Percentiles rank a stretch among this genome's conserved stretches.
phyloP scores from a whole-genome alignment of 495 filamentous ascomycete species.

The Daldinia bambusicola region DNA sequence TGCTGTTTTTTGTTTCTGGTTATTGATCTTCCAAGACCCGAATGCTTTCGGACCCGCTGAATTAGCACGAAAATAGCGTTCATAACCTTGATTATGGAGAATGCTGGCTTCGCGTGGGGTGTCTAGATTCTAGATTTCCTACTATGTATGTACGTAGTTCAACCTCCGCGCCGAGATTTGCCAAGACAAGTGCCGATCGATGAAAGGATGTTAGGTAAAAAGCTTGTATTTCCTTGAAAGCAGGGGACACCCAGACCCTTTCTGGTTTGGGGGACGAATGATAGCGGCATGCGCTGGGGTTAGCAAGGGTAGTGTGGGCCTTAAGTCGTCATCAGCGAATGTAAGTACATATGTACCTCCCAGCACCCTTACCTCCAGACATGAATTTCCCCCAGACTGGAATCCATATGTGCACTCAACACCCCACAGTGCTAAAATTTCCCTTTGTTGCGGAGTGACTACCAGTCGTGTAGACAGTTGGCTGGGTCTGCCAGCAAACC shows the following conservation, averaged over 20 bases:
- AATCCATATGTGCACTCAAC: not conserved
- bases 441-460: not conserved
- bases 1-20: not conserved
- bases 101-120: not conserved
- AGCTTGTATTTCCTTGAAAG: slow-evolving; percentile 42
- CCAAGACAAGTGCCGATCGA: slow-evolving; percentile 24
- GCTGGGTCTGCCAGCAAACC: not conserved
- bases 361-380: not conserved
- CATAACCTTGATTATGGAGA: not conserved
- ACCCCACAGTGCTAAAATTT: not conserved
- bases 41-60: not conserved
- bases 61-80: not conserved
- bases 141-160: too few species aligned
- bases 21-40: not conserved
- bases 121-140: not conserved
- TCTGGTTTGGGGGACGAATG: not conserved
- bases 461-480: not conserved
- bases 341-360: not conserved
- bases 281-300: slow-evolving; percentile 9
- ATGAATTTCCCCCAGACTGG: not conserved
- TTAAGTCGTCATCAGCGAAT: slow-evolving; percentile 30
- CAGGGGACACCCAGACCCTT: slow-evolving; percentile 13
- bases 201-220: slow-evolving; percentile 21
- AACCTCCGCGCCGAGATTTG: slow-evolving; percentile 25
- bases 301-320: slow-evolving; percentile 13